These are phyloP conservation scores for Pythium diclinum DNA, from an alignment of 352 stramenopile species.

Conservation along the genomic window DNA sequence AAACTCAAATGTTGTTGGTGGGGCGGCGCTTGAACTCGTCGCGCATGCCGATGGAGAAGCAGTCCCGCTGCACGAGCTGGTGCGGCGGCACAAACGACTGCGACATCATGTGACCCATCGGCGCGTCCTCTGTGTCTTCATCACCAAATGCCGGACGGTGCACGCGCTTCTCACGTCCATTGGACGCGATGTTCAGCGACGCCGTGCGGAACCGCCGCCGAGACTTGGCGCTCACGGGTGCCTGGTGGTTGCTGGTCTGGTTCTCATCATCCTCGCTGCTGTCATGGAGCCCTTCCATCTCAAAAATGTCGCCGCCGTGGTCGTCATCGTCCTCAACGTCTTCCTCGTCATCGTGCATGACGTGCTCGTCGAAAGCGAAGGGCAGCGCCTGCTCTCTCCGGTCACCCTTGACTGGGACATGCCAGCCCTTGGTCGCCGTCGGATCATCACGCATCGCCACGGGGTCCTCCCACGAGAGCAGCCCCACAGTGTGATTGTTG, in stretches of 20 bases:
- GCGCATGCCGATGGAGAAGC: conserved; percentile 67
- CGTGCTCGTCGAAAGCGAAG: conserved; percentile 34
- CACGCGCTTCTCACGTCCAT: conserved; percentile 14
- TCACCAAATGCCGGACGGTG: conserved; percentile 27
- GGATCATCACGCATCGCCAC: conserved; percentile 37
- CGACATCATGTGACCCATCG: conserved; percentile 25
- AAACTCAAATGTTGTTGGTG: conserved; percentile 21
- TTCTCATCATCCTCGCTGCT: conserved; percentile 7
- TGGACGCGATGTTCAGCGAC: conserved; percentile 20
- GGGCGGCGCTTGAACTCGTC: conserved; percentile 69
- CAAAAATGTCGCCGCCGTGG: conserved; percentile 68
- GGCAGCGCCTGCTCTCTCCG: conserved; percentile 13
- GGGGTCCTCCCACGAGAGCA: conserved; percentile 68
- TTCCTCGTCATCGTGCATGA: conserved; percentile 43
- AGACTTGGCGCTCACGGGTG: conserved; percentile 2
- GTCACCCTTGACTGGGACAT: background rate
- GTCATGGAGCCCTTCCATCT: conserved; percentile 48
- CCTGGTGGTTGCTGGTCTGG: conserved; percentile 16
- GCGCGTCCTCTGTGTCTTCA: conserved; percentile 22
- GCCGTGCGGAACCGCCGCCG: conserved; percentile 20
- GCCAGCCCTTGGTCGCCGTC: conserved; percentile 12
- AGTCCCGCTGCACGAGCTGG: conserved; percentile 62
- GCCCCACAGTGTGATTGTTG: conserved; percentile 25
- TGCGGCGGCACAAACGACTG: conserved; percentile 74
- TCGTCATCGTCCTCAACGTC: conserved; percentile 26